phyloP scores from a whole-genome alignment of 768 basidiomycete genomes.

The Coprinopsis marcescibilis region DNA sequence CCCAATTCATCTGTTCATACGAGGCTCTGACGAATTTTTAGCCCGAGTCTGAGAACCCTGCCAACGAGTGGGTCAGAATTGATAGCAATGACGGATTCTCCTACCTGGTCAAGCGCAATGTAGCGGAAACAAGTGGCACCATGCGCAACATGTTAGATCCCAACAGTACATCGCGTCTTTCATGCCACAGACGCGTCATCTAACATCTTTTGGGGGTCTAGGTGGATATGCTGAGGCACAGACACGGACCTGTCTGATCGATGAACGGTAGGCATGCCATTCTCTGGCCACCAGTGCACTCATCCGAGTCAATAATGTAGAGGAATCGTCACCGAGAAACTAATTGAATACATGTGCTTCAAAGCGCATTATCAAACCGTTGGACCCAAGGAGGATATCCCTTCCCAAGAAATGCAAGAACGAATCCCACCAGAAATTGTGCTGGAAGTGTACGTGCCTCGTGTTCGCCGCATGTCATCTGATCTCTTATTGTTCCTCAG shows the following conservation, averaged over 20 bases:
- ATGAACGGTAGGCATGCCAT: conserved; percentile 52
- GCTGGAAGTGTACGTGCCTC: conserved; percentile 70
- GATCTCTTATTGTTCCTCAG: conserved; percentile 22
- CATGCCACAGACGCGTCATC: background rate
- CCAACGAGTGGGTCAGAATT: conserved; percentile 68
- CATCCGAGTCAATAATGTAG: conserved; percentile 22
- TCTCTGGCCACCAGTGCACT: no score
- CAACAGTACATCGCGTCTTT: conserved; percentile 40
- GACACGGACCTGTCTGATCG: conserved; percentile 61
- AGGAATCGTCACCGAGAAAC: conserved; percentile 75
- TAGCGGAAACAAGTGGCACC: conserved; percentile 75
- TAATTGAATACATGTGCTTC: conserved; percentile 86
- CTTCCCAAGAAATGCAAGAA: conserved; percentile 70
- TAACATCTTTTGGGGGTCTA: conserved; percentile 17
- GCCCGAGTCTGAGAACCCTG: conserved; percentile 6
- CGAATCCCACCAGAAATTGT: conserved; percentile 84
- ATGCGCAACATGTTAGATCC: conserved; percentile 77
- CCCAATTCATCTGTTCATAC: background rate
- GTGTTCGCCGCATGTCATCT: background rate
- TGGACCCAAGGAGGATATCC: conserved; percentile 71
- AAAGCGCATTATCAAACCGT: conserved; percentile 72
- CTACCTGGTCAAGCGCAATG: conserved; percentile 70
- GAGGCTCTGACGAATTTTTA: no score
- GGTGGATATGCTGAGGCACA: conserved; percentile 73
- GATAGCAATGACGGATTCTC: conserved; percentile 76